Conservation (phyloP, 2,329 filamentous ascomycete genomes). For the Hymenoscyphus occultus region DNA sequence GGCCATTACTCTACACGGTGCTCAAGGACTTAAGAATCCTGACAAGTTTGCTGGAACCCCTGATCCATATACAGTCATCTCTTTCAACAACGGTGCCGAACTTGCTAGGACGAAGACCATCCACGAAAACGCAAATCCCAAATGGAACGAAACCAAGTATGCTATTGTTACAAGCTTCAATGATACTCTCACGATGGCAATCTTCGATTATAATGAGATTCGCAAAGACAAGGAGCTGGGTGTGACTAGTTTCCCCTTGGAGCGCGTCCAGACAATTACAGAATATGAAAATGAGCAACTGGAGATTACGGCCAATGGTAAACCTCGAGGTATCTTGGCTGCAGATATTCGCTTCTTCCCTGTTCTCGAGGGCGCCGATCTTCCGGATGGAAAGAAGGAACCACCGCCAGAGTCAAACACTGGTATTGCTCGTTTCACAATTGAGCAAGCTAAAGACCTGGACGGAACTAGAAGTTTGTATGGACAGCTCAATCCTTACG, state of each 20-base stretch:
- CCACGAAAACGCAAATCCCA: conserved; percentile 78
- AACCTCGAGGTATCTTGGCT: conserved; percentile 74
- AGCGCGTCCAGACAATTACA: conserved; percentile 72
- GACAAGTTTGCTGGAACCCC: conserved; percentile 91
- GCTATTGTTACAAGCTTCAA: conserved; percentile 89
- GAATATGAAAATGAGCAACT: conserved; percentile 82
- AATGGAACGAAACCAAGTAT: conserved; percentile 97
- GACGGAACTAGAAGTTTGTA: conserved; percentile 90
- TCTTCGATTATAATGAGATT: conserved; percentile 93
- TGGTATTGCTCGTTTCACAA: conserved; percentile 87
- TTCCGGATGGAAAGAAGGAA: conserved; percentile 73
- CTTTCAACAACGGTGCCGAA: conserved; percentile 76
- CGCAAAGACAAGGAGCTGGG: conserved; percentile 96
- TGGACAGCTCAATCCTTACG: conserved; percentile 88
- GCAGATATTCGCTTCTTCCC: conserved; percentile 94
- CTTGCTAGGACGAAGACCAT: conserved; percentile 88
- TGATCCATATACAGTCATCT: conserved; percentile 84
- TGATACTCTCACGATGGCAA: conserved; percentile 77
- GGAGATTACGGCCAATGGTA: conserved; percentile 81
- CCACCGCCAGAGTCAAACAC: conserved; percentile 87
- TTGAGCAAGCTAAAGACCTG: conserved; percentile 95
- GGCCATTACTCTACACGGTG: conserved; percentile 86
- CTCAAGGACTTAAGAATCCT: conserved; percentile 87
- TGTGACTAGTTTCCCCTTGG: conserved; percentile 78
- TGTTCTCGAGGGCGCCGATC: conserved; percentile 69